Percentiles rank a stretch among this genome's conserved stretches.
phyloP scores from a whole-genome alignment of 495 filamentous ascomycete species.

The Trichodelitschia bisporula region DNA sequence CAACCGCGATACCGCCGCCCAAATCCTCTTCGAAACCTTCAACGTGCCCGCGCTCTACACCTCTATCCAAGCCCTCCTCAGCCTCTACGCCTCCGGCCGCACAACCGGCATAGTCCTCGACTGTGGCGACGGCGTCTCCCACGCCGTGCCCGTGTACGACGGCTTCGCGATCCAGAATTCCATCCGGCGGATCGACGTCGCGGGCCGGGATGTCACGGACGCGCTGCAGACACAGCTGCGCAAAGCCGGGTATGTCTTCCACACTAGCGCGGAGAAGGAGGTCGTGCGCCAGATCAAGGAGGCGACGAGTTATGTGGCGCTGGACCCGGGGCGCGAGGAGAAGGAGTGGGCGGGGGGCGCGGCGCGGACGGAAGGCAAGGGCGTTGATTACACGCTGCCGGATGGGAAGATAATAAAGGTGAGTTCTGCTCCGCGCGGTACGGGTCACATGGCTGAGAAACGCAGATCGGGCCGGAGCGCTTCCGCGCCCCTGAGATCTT shows the following conservation, averaged over 20 bases:
- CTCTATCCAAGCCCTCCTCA: constrained; percentile 91
- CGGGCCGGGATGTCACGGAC: constrained; percentile 94
- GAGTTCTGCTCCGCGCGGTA: constrained; percentile 9
- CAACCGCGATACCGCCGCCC: constrained; percentile 90
- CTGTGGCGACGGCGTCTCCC: constrained; percentile 87
- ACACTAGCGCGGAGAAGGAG: constrained; percentile 96
- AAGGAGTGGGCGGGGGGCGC: constrained; percentile 66
- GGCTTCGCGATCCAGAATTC: constrained; percentile 91
- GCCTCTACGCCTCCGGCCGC: constrained; percentile 84
- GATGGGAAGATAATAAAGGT: constrained; percentile 87
- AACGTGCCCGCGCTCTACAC: constrained; percentile 93
- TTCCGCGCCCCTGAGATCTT: constrained; percentile 94
- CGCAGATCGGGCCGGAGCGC: constrained; percentile 62
- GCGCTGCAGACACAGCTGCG: constrained; percentile 76
- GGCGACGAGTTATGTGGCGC: constrained; percentile 71
- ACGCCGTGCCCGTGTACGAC: constrained; percentile 93
- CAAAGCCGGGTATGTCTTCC: constrained; percentile 82
- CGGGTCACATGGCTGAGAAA: constrained; percentile 3
- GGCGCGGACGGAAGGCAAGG: constrained; percentile 37
- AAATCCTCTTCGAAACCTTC: constrained; percentile 97
- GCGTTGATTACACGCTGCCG: constrained; percentile 66
- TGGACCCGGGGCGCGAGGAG: constrained; percentile 80
- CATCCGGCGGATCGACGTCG: constrained; percentile 88
- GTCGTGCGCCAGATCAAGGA: constrained; percentile 94
- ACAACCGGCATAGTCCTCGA: constrained; percentile 94